These are phyloP conservation scores for Tulasnella sp. DNA, from an alignment of 768 basidiomycete genomes.

Conservation along the genomic window DNA sequence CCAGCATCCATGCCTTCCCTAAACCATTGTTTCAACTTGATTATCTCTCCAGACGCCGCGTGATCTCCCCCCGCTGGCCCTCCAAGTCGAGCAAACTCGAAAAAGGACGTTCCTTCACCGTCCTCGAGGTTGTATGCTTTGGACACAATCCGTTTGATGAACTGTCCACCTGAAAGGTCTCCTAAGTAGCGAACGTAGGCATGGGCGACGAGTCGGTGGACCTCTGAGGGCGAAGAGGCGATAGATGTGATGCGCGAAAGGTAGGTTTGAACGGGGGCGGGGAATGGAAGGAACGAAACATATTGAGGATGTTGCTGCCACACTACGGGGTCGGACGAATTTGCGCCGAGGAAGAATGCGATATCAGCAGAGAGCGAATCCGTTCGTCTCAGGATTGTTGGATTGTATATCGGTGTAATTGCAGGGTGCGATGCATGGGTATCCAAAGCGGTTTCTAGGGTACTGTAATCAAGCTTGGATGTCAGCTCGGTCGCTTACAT, in stretches of 20 bases:
- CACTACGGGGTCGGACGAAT: conserved; percentile 41
- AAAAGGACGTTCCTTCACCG: conserved; percentile 62
- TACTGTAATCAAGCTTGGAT: conserved; percentile 39
- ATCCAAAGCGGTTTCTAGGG: conserved; percentile 56
- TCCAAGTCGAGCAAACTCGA: conserved; percentile 59
- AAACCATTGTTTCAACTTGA: conserved; percentile 71
- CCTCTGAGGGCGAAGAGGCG: conserved; percentile 48
- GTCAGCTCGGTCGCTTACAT: not conserved
- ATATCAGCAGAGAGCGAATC: conserved; percentile 64
- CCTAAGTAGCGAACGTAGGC: conserved; percentile 81
- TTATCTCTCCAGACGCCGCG: conserved; percentile 58
- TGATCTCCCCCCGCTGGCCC: conserved; percentile 34
- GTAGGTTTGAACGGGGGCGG: conserved; percentile 52
- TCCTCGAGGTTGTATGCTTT: conserved; percentile 62
- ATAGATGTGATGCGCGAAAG: conserved; percentile 51
- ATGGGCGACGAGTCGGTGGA: conserved; percentile 62
- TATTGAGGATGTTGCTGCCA: conserved; percentile 61
- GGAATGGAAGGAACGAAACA: conserved; percentile 41
- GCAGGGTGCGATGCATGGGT: conserved; percentile 26
- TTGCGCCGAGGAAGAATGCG: conserved; percentile 51
- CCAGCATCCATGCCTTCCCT: conserved; percentile 54
- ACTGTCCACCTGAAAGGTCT: conserved; percentile 75
- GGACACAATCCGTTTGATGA: conserved; percentile 57
- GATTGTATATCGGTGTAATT: conserved; percentile 56
- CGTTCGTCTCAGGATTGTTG: conserved; percentile 61